Base-by-base conservation (phyloP, 1,139 yeast genomes). In the Zhuliangozyma parablackwelliae region DNA sequence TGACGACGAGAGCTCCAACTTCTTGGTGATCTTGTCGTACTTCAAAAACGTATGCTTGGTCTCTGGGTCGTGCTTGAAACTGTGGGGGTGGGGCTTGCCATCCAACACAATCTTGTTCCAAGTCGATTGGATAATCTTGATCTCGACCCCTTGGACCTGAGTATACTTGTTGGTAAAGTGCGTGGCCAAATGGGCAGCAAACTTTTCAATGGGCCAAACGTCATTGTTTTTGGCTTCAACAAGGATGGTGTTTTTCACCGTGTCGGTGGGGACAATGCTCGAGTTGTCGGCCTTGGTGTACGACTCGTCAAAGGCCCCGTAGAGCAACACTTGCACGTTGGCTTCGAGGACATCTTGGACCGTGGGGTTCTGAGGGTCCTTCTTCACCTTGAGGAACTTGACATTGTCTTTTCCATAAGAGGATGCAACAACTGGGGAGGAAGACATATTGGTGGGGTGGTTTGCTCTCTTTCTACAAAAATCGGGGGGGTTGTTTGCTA, bases 371-470 rank as follows among this genome's bases (percentile, higher is more conserved):
- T 65, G 49, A 39, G 85, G 75, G 60, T 85, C 85, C 55, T 82
- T 82, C 64, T 80, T 82, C 51, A 88, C 95, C 63, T 88, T 89
- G 52, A 89, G 75, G 60, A 89, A 85, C 61, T 89, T 87, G 57
- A 89, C 96, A 63, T 88, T 86, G 58, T 78, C 95, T 62, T 89
- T 89, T 49, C 97, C 97, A 72, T 89, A 88, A 20, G 87, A 69
- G 12, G 90, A 82, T 7, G 10, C 7, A 9, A 23, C 10, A 7
- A 23, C 6, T 21, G 23, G 7, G 23, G 23, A 26, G 12, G 5
- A 20, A 6, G 24, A 11, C 11, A 21, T 29, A 6, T 10, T 21
- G 25, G 26, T 8, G 33, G 26, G 26, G 16, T 23, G n/a, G n/a
- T n/a, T n/a, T n/a, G n/a, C n/a, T n/a, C n/a, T n/a, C n/a, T n/a